Percentiles rank a stretch among this genome's conserved stretches.
These are phyloP conservation scores for Phaeosphaeriaceae sp. DNA, from an alignment of 2,329 filamentous ascomycete species.

Conservation along the genomic window DNA sequence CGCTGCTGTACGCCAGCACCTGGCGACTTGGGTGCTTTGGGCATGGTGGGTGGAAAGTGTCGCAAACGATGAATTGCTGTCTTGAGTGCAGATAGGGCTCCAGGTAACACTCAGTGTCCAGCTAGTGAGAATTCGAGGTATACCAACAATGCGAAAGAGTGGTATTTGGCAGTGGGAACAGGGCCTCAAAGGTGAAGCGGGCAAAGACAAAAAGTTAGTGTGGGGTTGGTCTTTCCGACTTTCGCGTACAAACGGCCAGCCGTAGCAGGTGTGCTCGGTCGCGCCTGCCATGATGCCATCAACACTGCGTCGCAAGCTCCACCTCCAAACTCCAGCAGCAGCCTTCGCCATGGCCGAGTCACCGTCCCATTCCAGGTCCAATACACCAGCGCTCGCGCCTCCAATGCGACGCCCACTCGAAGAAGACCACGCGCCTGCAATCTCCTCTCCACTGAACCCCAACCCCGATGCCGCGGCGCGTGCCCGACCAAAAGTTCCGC, in stretches of 20 bases:
- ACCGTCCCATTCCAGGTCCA: constrained; percentile 43
- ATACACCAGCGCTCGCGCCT: constrained; percentile 43
- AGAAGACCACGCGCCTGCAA: constrained; percentile 72
- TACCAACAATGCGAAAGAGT: too few relatives aligned
- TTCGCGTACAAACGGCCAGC: constrained; percentile 17
- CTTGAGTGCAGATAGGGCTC: not conserved
- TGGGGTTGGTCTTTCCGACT: constrained; percentile 11
- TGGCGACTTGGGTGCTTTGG: constrained; percentile 71
- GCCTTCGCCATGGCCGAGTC: constrained; percentile 43
- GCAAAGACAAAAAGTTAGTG: constrained; percentile 14
- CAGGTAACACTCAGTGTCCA: not conserved
- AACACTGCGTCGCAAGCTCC: not conserved
- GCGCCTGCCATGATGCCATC: constrained; percentile 2
- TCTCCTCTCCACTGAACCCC: constrained; percentile 77
- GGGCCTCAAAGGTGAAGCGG: not conserved
- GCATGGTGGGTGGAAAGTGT: constrained; percentile 63
- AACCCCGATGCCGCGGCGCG: constrained; percentile 59
- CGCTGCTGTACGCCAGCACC: constrained; percentile 69
- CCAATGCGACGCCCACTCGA: constrained; percentile 72
- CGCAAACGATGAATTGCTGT: constrained; percentile 8
- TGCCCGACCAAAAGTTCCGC: constrained; percentile 49
- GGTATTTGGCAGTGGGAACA: too few relatives aligned
- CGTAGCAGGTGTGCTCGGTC: constrained; percentile 13
- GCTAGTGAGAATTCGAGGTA: not conserved
- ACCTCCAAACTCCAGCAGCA: not conserved